Evolutionary conservation across 306 rosid genomes (phyloP), one percentile per base, ranked within the genome.

Genomic region (Inga laurina): DNA sequence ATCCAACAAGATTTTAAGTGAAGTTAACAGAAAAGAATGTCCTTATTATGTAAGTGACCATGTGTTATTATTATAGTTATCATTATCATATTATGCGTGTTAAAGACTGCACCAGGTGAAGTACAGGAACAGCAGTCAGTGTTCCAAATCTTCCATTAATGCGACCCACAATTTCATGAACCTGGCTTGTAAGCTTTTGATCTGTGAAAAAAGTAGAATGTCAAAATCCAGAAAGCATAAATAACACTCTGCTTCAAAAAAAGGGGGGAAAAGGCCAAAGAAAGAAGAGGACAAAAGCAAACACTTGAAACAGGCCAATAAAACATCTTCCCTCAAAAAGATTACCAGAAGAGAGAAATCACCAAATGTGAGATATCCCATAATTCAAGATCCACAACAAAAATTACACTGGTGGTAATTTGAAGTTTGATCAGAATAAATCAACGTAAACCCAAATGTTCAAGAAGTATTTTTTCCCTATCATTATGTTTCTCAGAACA

Each of bases 121-220:
- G 94, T 83, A 94, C 92, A 15, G 98, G 98, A 83, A 94, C 97
- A 49, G 98, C 81, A 22, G 90, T 86, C 86, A 94, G 76, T 32
- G 93, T 61, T 81, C 98, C 98, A 61, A 94, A 94, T 86, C 97
- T 87, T 30, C 98, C 98, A 85, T 94, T 94, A 72, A 94, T 94
- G 78, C 97, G 94, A 43, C 97, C 97, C 85, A 94, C 97, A 82
- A 94, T 92, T 88, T 94, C 98, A 92, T 94, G 97, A 79, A 94
- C 98, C 88, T 94, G 97, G 80, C 98, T 94, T 54, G 98, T 92
- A 57, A 94, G 95, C 84, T 94, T 94, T 83, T 94, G 97, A 84
- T 94, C 98, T 94, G 97, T 77, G 75, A 70, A 83, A 78, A 88
- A 72, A 56, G 65, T 27, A 68, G 39, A 75, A n/a, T 74, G 75